Base-by-base conservation (phyloP, 331 rosid genomes). In the Rosa hybrid region DNA sequence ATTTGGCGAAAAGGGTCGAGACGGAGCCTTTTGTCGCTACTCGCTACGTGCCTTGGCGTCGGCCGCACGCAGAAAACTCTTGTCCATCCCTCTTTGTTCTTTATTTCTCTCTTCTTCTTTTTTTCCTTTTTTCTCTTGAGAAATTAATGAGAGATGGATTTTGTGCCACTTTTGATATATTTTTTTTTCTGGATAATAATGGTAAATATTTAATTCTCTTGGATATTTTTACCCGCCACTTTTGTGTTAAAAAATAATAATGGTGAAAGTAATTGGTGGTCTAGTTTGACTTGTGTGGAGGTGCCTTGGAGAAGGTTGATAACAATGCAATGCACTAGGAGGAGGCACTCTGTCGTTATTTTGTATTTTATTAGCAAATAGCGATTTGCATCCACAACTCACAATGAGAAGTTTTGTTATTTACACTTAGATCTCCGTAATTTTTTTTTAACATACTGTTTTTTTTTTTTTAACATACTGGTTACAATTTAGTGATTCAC, bases 11-110 rank as follows among this genome's bases (percentile, higher is more conserved):
- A 82, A 44, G 82, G 27, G 39, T 78, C 76, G 46, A 82, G 91
- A 88, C 74, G 90, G 86, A 91, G 86, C 88, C 90, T 90, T 83
- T 92, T 91, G 97, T 91, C 92, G 94, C 89, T 94, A 91, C 95
- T 91, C 92, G 94, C 89, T 94, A 91, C 95, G 88, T 94, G 94
- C 89, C 86, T 80, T 90, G 92, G 95, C 92, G 91, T 94, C 76
- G 90, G 88, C 86, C 87, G 89, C 92, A 94, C 90, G 95, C 95
- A 51, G 83, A 75, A 82, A 86, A 87, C 85, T 80, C 86, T 59
- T 11, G 72, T 78, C 84, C 70, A 44, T 68, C 34, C 41, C 27
- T 34, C 51, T 56, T 56, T 41, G 2, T 63, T 60, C 38, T 4
- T 59, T 2, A n/a, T 59, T 1, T 21, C 7, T 9, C 84, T 80